Conservation (phyloP, 1,284 basidiomycete species). For the Takashimella koratensis region DNA sequence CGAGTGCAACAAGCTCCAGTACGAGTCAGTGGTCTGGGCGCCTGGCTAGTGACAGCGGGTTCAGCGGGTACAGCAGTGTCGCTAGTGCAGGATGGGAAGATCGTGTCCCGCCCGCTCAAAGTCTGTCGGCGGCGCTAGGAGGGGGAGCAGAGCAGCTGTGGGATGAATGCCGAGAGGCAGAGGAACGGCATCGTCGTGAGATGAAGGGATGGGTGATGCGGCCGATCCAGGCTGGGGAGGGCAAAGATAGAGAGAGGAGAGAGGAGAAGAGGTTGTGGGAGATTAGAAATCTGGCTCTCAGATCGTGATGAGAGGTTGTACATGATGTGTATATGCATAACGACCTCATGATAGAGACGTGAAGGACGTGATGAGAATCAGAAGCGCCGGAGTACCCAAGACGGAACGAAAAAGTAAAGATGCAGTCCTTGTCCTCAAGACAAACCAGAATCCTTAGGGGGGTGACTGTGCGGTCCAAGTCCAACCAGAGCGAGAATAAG, state of each 20-base stretch:
- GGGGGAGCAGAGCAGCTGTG: slow-evolving; percentile 58
- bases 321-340: no score
- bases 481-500: no score
- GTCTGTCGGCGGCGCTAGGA: not conserved
- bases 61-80: slow-evolving; percentile 11
- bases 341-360: no score
- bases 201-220: slow-evolving; percentile 67
- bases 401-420: no score
- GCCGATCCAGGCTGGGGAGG: slow-evolving; percentile 15
- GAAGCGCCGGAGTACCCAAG: no score
- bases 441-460: no score
- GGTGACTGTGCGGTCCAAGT: no score
- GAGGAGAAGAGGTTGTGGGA: slow-evolving; percentile 46
- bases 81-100: slow-evolving; percentile 13
- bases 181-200: slow-evolving; percentile 72
- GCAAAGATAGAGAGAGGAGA: slow-evolving; percentile 29
- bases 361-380: no score
- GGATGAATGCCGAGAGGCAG: slow-evolving; percentile 66
- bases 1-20: slow-evolving; percentile 54
- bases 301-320: not conserved
- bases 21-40: slow-evolving; percentile 52
- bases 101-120: slow-evolving; percentile 7
- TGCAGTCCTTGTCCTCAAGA: no score
- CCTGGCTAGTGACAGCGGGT: slow-evolving; percentile 53
- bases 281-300: slow-evolving; percentile 42